Evolutionary conservation across 305 asterid species (phyloP), one percentile per base, ranked within the genome.

Genomic region (Rubia occidens): DNA sequence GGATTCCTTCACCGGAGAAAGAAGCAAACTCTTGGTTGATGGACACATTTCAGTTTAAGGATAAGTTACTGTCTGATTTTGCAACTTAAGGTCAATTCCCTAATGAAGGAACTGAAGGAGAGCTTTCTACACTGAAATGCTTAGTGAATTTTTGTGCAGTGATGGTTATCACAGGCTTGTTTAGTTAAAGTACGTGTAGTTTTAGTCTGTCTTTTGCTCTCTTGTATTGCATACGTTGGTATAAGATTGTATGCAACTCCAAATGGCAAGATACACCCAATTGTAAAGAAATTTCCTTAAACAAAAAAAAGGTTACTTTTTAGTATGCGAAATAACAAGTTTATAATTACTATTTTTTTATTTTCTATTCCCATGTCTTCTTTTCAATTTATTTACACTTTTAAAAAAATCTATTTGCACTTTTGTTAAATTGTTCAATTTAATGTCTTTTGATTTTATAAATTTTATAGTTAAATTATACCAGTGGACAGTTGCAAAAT

Each of bases 1-100:
- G 87, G 59, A 79, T 93, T 37, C 95, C 94, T 32, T 70, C 80
- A 51, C 80, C 91, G 5, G 94, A 90, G 73, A 76, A 78, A 35
- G 78, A 87, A 67, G 76, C 76, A 56, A 69, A 88, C 24, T 72
- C 84, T 2, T 93, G 98, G 97, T 79, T 93, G 83, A 81, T 84
- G 86, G 75, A 78, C 53, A 83, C 90, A 64, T 90, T 93, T 81
- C 77, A 49, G 71, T 76, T 74, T 63, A 93, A 93, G 80, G 97
- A 93, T 76, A 78, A 78, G 70, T 65, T 87, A 76, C 82, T 93
- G 61, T 85, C 94, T 0, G 90, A 87, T 64, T 93, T 93, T 77
- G 77, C 77, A 68, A 62, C 78, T 2, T 56, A 70, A 8, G 94
- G 97, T 13, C 87, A 81, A 78, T 93, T 93, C 84, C 96, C 90